Evolutionary conservation across 495 filamentous ascomycete genomes (phyloP).

Genomic region (Stereocaulon alpinum): DNA sequence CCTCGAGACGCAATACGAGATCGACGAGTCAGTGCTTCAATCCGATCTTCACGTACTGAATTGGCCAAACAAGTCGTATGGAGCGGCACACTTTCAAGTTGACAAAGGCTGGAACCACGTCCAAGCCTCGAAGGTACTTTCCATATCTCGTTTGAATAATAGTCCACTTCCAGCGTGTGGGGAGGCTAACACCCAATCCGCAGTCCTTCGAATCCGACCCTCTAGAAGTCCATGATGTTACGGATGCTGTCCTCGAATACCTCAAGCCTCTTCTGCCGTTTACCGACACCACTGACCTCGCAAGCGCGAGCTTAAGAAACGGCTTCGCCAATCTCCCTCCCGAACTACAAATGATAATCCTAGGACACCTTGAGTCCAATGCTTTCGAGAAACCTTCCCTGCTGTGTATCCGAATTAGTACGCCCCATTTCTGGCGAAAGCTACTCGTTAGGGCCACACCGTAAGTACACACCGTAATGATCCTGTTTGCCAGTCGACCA

Average conservation of each 20-base stretch:
- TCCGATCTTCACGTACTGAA: neutral
- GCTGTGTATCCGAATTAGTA: neutral
- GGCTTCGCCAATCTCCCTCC: neutral
- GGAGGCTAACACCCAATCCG: neutral
- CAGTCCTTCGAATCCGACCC: neutral
- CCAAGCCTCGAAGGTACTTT: neutral
- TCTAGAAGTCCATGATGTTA: neutral
- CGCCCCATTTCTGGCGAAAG: neutral
- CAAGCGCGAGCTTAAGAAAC: neutral
- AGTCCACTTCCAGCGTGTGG: neutral
- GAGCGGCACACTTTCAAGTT: neutral
- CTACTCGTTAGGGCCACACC: neutral
- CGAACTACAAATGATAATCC: neutral
- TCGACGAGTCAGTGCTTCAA: neutral
- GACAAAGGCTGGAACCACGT: neutral
- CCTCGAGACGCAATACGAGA: neutral
- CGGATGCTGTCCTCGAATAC: neutral
- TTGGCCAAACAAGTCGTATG: neutral
- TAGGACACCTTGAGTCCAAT: neutral
- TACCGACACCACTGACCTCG: neutral
- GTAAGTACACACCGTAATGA: neutral
- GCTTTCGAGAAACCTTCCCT: neutral
- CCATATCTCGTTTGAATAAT: too few relatives aligned
- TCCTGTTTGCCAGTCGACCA: too few relatives aligned
- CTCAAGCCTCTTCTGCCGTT: neutral